Conservation (phyloP, 176 grass and related monocot species). For the Elaeis guineensis region DNA sequence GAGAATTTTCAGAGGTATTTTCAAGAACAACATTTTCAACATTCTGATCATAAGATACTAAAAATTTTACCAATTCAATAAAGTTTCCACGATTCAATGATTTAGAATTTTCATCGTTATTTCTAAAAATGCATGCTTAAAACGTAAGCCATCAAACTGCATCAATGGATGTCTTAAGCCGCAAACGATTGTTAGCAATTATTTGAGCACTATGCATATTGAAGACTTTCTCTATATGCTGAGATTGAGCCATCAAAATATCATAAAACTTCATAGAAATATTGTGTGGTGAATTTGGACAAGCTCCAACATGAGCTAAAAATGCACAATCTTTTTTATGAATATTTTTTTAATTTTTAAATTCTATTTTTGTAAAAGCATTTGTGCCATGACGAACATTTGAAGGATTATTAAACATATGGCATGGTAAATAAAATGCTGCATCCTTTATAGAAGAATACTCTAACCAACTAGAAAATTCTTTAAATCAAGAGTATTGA, state of each 20-base stretch:
- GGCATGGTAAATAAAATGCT: too few species aligned
- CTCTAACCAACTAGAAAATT: too few species aligned
- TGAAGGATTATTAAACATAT: too few species aligned
- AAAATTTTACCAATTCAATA: background rate
- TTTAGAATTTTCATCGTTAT: background rate
- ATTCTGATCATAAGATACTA: slow-evolving; percentile 14
- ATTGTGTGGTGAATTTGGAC: slow-evolving; percentile 14
- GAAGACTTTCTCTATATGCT: slow-evolving; percentile 6
- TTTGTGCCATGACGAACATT: background rate
- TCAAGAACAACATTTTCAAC: background rate
- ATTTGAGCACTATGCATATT: background rate
- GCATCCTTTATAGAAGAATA: too few species aligned
- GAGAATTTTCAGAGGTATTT: background rate
- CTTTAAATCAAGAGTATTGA: too few species aligned
- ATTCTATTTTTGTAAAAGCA: slow-evolving; percentile 17
- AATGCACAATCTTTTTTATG: slow-evolving; percentile 22
- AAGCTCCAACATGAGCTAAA: slow-evolving; percentile 6
- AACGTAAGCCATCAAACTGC: background rate
- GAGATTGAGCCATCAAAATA: background rate
- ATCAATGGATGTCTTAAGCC: slow-evolving; percentile 6
- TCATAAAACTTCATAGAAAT: slow-evolving; percentile 8
- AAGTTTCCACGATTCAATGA: slow-evolving; percentile 12
- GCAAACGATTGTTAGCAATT: background rate
- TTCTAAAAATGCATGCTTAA: slow-evolving; percentile 16
- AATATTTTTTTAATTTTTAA: slow-evolving; percentile 14